Evolutionary conservation across 2,329 filamentous ascomycete species (phyloP), one percentile per base, ranked within the genome.

Genomic region (Aspergillus versicolor): DNA sequence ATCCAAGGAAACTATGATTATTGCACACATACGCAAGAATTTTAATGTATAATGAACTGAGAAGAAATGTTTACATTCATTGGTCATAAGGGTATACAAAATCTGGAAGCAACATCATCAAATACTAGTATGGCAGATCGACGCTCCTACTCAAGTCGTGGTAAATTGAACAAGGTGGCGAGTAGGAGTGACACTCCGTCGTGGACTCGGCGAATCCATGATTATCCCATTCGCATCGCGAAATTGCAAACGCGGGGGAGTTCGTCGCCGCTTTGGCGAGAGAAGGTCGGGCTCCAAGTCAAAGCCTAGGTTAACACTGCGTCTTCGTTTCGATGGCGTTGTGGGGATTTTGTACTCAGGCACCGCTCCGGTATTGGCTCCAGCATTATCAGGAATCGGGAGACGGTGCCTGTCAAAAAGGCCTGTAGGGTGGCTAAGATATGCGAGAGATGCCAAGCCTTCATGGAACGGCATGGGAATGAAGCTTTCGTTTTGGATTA

Each of bases 401-500:
- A 76, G 61, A 32, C 62, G 66, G 52, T 77, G 74, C 9, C 70
- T 70, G 61, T 75, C 71, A 54, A 77, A 77, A 45, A 77, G 73
- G 4, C 71, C 70, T 11, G 64, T 59, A 2, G 68, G 66, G n/a
- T 63, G 50, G 15, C 60, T 57, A 21, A 77, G 52, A 40, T 64
- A 70, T 8, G 73, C 71, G 2, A 67, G 61, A 1, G 54, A 61
- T 0, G 67, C 55, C 2, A 57, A 62, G 22, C 50, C 44, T 24
- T 71, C 69, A 1, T 79, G 67, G 17, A 70, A 64, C 1, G 55
- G 53, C 41, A 79, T 72, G 1, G 75, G 70, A 19, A 87, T 62
- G 32, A 84, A 77, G 9, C 74, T 70, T 45, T 84, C 83, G 17
- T 79, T 77, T 60, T 84, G 79, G 4, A 88, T 85, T 56, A 88